These are phyloP conservation scores for Penicillium herquei DNA, from an alignment of 495 filamentous ascomycete genomes.

Conservation along the genomic window DNA sequence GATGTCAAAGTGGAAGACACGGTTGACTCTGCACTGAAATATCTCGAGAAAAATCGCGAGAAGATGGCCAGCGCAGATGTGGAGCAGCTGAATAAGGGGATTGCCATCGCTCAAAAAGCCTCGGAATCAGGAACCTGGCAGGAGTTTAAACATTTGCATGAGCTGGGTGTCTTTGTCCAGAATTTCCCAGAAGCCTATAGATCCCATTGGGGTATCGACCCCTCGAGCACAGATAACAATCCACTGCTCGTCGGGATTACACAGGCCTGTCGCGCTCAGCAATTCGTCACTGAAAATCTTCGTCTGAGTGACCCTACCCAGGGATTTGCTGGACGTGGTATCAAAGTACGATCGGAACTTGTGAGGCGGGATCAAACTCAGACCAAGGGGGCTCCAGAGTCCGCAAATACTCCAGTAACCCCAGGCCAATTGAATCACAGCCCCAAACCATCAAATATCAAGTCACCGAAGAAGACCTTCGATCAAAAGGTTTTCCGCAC, in stretches of 20 bases:
- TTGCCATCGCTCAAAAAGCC: constrained; percentile 59
- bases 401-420: constrained; percentile 9
- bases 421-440: constrained; percentile 15
- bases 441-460: constrained; percentile 26
- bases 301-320: constrained; percentile 44
- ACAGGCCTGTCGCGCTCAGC: constrained; percentile 58
- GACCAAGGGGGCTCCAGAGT: constrained; percentile 18
- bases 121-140: constrained; percentile 60
- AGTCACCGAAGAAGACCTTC: constrained; percentile 36
- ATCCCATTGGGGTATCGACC: constrained; percentile 63
- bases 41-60: constrained; percentile 54
- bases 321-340: constrained; percentile 51
- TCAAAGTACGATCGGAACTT: constrained; percentile 36
- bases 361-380: constrained; percentile 18
- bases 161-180: constrained; percentile 72
- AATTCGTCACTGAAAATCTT: constrained; percentile 55
- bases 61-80: constrained; percentile 59
- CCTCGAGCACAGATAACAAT: constrained; percentile 18
- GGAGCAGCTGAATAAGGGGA: constrained; percentile 56
- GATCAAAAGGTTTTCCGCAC: constrained; percentile 29
- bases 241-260: constrained; percentile 52
- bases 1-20: constrained; percentile 61
- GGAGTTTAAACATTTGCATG: constrained; percentile 64
- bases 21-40: constrained; percentile 61
- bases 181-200: constrained; percentile 54